These are phyloP conservation scores for Eutrema heterophyllum DNA, from an alignment of 345 rosid genomes.

Conservation along the genomic window DNA sequence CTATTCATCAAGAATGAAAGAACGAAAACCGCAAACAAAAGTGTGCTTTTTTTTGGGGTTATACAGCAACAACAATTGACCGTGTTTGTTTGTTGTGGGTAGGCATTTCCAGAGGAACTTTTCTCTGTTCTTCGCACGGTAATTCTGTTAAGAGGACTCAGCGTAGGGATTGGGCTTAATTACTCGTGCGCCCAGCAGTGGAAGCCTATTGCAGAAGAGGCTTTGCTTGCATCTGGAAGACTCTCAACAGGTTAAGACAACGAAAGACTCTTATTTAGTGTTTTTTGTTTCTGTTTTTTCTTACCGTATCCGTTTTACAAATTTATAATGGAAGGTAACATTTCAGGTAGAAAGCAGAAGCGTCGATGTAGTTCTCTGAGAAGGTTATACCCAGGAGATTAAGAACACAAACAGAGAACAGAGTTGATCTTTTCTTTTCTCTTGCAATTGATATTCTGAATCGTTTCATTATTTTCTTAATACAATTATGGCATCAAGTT, in stretches of 20 bases:
- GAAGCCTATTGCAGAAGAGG: conserved; percentile 88
- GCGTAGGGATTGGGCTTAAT: conserved; percentile 85
- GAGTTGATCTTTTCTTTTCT: background rate
- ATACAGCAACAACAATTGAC: background rate
- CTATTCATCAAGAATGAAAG: background rate
- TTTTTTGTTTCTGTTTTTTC: no score
- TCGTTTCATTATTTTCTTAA: background rate
- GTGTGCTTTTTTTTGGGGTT: background rate
- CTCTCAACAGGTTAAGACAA: conserved; percentile 41
- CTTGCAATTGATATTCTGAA: background rate
- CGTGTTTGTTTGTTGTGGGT: conserved; percentile 8
- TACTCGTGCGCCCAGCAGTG: conserved; percentile 86
- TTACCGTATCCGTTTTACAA: background rate
- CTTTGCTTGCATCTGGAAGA: conserved; percentile 62
- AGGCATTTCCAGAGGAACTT: conserved; percentile 92
- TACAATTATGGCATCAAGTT: background rate
- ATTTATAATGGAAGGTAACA: background rate
- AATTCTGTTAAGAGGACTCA: conserved; percentile 83
- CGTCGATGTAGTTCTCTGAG: conserved; percentile 13
- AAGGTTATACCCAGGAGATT: conserved; percentile 2
- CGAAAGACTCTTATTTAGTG: background rate
- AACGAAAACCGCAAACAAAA: background rate
- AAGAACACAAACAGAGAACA: background rate
- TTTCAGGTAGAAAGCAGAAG: conserved; percentile 24
- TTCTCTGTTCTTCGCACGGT: conserved; percentile 88